Evolutionary conservation across 352 stramenopile species (phyloP).

Genomic region (Peronospora farinosa): DNA sequence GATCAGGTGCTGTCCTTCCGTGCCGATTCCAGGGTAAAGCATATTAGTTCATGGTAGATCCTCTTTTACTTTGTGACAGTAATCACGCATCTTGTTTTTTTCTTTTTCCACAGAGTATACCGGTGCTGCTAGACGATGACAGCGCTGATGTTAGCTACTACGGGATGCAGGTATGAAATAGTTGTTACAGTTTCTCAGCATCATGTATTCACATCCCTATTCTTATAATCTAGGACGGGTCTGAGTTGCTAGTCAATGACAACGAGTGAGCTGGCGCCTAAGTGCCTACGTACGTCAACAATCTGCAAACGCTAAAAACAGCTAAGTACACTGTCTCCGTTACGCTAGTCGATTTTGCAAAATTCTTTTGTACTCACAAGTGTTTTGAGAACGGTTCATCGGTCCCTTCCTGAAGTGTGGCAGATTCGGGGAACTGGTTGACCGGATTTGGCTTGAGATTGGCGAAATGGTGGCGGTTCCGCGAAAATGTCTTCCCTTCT

Average conservation of each 20-base stretch:
- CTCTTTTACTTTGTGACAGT: not conserved
- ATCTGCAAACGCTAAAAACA: not conserved
- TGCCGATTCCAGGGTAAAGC: slow-evolving; percentile 41
- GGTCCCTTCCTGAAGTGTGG: slow-evolving; percentile 13
- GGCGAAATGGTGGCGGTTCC: slow-evolving; percentile 27
- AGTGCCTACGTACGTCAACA: too few species aligned
- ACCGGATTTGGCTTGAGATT: slow-evolving; percentile 29
- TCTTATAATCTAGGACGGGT: slow-evolving; percentile 38
- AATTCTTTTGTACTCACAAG: not conserved
- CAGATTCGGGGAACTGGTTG: slow-evolving; percentile 23
- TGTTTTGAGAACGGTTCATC: slow-evolving; percentile 10
- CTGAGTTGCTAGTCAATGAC: slow-evolving; percentile 66
- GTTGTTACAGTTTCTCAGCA: too few species aligned
- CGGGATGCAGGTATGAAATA: slow-evolving; percentile 48
- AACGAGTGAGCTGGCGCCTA: slow-evolving; percentile 13
- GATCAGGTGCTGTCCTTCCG: slow-evolving; percentile 59
- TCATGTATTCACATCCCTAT: not conserved
- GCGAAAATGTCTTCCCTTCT: slow-evolving; percentile 21
- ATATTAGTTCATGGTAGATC: not conserved
- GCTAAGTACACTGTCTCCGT: not conserved
- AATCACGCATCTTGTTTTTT: not conserved
- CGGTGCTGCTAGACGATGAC: slow-evolving; percentile 62
- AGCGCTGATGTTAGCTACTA: slow-evolving; percentile 64
- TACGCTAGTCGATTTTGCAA: not conserved
- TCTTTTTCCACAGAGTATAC: slow-evolving; percentile 47